Conservation (phyloP, 768 basidiomycete genomes). For the Suillus occidentalis region DNA sequence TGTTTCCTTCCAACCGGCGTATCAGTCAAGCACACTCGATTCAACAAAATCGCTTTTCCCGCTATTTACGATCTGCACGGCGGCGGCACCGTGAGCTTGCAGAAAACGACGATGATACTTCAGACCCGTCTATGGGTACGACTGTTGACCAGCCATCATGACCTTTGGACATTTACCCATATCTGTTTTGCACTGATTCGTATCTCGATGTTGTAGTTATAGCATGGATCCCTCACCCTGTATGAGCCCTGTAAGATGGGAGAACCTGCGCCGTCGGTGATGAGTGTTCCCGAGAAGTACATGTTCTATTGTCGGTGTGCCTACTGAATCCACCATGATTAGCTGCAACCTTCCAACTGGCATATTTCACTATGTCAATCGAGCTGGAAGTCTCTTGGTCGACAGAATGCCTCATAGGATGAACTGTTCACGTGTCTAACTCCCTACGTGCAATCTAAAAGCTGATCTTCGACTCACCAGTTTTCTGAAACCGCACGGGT, state of each 20-base stretch:
- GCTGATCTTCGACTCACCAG: too few species aligned
- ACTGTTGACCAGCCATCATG: constrained; percentile 7
- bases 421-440: too few species aligned
- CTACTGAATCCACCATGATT: neutral
- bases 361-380: too few species aligned
- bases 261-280: neutral
- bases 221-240: neutral
- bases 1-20: constrained; percentile 8
- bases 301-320: neutral
- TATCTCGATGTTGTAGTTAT: neutral
- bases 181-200: neutral
- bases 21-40: constrained; percentile 18
- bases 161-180: constrained; percentile 3
- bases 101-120: constrained; percentile 31
- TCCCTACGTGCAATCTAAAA: too few species aligned
- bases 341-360: too few species aligned
- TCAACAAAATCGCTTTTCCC: constrained; percentile 49
- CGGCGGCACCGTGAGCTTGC: constrained; percentile 45
- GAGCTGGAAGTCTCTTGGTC: too few species aligned
- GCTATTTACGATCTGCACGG: constrained; percentile 55
- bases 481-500: too few species aligned
- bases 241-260: neutral
- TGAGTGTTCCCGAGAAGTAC: neutral
- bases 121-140: constrained; percentile 27
- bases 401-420: too few species aligned